Percentiles rank a stretch among this genome's conserved stretches.
Evolutionary conservation across 2,329 filamentous ascomycete species (phyloP).

Genomic region (Chrysosporium keratinophilum): DNA sequence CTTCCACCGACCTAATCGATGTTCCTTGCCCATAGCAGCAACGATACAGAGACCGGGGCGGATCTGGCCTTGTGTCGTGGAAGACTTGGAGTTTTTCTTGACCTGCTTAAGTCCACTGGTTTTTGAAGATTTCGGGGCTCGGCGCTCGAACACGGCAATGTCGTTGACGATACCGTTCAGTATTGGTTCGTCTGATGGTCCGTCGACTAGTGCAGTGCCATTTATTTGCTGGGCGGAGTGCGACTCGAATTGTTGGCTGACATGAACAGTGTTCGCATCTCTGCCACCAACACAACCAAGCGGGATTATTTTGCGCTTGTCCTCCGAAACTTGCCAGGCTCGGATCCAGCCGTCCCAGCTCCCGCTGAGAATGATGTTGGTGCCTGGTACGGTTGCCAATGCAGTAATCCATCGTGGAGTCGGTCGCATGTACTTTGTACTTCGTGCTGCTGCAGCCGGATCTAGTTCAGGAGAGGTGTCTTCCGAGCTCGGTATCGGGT

Average conservation of each 20-base stretch:
- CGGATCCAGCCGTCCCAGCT: slow-evolving; percentile 89
- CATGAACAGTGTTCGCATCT: slow-evolving; percentile 19
- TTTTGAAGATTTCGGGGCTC: slow-evolving; percentile 32
- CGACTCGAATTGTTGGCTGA: slow-evolving; percentile 15
- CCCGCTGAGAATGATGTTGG: slow-evolving; percentile 78
- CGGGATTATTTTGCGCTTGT: slow-evolving; percentile 66
- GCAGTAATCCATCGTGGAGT: slow-evolving; percentile 84
- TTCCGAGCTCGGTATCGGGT: slow-evolving; percentile 56
- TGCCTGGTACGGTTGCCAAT: slow-evolving; percentile 74
- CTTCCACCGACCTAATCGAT: slow-evolving; percentile 75
- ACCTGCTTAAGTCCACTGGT: neutral
- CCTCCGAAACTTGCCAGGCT: slow-evolving; percentile 73
- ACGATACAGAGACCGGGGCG: slow-evolving; percentile 63
- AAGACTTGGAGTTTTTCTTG: slow-evolving; percentile 9
- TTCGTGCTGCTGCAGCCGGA: slow-evolving; percentile 41
- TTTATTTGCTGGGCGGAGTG: neutral
- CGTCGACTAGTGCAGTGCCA: slow-evolving; percentile 16
- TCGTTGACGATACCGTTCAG: slow-evolving; percentile 78
- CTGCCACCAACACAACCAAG: slow-evolving; percentile 53
- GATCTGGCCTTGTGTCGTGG: slow-evolving; percentile 21
- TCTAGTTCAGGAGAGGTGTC: slow-evolving; percentile 65
- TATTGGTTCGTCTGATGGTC: slow-evolving; percentile 24
- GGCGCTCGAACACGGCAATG: slow-evolving; percentile 75
- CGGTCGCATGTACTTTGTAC: slow-evolving; percentile 42
- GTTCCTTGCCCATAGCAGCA: slow-evolving; percentile 77